Evolutionary conservation across 345 rosid species (phyloP), one percentile per base, ranked within the genome.

Genomic region (Leavenworthia alabamica): DNA sequence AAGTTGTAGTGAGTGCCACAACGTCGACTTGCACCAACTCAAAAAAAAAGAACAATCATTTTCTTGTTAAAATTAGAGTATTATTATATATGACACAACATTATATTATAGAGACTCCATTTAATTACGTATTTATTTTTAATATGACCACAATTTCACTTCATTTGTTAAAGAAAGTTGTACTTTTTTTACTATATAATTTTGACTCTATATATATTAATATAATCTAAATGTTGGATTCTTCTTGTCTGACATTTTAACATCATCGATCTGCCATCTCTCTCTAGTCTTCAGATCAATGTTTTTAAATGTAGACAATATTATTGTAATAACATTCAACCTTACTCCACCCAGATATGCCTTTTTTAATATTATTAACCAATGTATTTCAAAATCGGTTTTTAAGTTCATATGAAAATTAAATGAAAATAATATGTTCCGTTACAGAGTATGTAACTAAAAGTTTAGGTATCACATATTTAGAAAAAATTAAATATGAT

Each of bases 11-110:
- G 46, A 59, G 53, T 59, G 65, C 37, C 65, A 22, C 27, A 39
- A 41, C 55, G 53, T 60, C 39, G 73, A 68, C 73, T 17, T 44
- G 61, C 61, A 60, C 73, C 65, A 48, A 57, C 17, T 16, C 5
- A 15, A 24, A 44, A 46, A 19, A 8, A 27, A 58, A 14, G 7
- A n/a, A n/a, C n/a, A n/a, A n/a, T n/a, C n/a, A n/a, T n/a, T n/a
- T n/a, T n/a, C n/a, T n/a, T n/a, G n/a, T n/a, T 28, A 37, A 13
- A 32, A 22, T 15, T 29, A 39, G n/a, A 14, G 17, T 37, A 28
- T 3, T 47, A 36, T 11, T 40, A 58, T 49, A 53, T 59, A 67
- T 28, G n/a, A n/a, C n/a, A 32, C 45, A 42, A 8, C 60, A 59
- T 32, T 32, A 31, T 42, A 60, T n/a, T n/a, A n/a, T n/a, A n/a